Percentiles rank a stretch among this genome's conserved stretches.
These are phyloP conservation scores for Penicillium flavigenum DNA, from an alignment of 495 filamentous ascomycete species.

Conservation along the genomic window DNA sequence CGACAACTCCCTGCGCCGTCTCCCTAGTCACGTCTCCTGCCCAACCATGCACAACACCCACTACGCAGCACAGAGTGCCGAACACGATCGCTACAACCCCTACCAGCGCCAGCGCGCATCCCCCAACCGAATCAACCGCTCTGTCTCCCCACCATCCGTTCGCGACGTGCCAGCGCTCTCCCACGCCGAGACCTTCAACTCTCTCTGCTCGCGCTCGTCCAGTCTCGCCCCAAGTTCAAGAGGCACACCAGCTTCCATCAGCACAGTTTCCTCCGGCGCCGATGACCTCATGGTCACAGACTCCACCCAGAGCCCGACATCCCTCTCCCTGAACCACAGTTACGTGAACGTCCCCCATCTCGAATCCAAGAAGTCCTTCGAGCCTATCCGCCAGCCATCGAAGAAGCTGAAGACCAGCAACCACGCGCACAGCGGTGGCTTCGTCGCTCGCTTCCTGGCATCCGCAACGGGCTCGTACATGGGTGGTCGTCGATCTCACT, in stretches of 20 bases:
- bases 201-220: conserved; percentile 51
- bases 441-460: conserved; percentile 47
- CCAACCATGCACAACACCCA: conserved; percentile 36
- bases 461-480: conserved; percentile 47
- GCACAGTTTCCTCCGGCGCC: conserved; percentile 41
- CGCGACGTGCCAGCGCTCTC: conserved; percentile 50
- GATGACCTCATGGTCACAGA: conserved; percentile 42
- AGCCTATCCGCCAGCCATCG: conserved; percentile 35
- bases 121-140: conserved; percentile 33
- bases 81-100: conserved; percentile 40
- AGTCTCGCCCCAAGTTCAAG: conserved; percentile 44
- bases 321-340: conserved; percentile 30
- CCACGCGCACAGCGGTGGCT: conserved; percentile 31
- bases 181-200: conserved; percentile 45
- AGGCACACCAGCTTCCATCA: conserved; percentile 44
- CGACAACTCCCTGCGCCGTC: conserved; percentile 24
- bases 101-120: conserved; percentile 42
- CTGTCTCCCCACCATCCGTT: conserved; percentile 52
- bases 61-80: conserved; percentile 32
- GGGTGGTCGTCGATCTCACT: conserved; percentile 41
- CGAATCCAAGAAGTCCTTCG: conserved; percentile 28
- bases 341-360: conserved; percentile 34
- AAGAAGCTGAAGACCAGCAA: conserved; percentile 44
- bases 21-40: conserved; percentile 36
- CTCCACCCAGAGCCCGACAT: conserved; percentile 34